These are phyloP conservation scores for Aspergillus sclerotialis DNA, from an alignment of 2,329 filamentous ascomycete species.

Conservation along the genomic window DNA sequence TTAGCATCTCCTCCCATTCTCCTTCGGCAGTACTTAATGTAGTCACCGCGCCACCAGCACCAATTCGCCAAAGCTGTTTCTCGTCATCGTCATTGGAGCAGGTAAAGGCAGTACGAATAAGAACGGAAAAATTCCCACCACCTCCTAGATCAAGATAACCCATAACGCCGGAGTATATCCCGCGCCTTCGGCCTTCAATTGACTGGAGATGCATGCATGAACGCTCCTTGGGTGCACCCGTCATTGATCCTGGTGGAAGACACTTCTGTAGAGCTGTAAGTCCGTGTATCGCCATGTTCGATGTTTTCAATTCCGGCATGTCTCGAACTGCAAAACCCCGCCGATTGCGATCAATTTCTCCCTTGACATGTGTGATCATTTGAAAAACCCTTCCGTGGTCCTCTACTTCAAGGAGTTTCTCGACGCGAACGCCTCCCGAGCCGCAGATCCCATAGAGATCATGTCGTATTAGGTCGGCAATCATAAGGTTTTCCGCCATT, in stretches of 20 bases:
- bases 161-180: constrained; percentile 80
- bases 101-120: constrained; percentile 72
- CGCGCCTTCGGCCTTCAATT: constrained; percentile 59
- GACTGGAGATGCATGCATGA: constrained; percentile 73
- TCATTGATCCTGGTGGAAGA: constrained; percentile 91
- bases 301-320: constrained; percentile 21
- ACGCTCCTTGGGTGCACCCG: constrained; percentile 87
- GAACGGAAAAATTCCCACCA: constrained; percentile 81
- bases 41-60: constrained; percentile 86
- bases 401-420: constrained; percentile 76
- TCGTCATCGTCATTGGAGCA: constrained; percentile 19
- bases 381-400: constrained; percentile 88
- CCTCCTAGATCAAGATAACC: constrained; percentile 86
- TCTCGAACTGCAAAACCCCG: constrained; percentile 25
- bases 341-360: constrained; percentile 34
- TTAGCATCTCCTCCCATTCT: constrained; percentile 87
- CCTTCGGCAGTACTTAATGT: constrained; percentile 70
- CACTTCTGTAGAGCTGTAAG: constrained; percentile 70
- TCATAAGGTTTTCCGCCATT: constrained; percentile 95
- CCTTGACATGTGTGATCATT: constrained; percentile 83
- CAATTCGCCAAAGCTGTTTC: constrained; percentile 62
- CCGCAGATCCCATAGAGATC: constrained; percentile 83
- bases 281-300: constrained; percentile 41
- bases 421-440: constrained; percentile 64
- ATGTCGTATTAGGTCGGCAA: constrained; percentile 91